These are phyloP conservation scores for Coelastrella sp. DNA, from an alignment of 139 green algal species.

Conservation along the genomic window DNA sequence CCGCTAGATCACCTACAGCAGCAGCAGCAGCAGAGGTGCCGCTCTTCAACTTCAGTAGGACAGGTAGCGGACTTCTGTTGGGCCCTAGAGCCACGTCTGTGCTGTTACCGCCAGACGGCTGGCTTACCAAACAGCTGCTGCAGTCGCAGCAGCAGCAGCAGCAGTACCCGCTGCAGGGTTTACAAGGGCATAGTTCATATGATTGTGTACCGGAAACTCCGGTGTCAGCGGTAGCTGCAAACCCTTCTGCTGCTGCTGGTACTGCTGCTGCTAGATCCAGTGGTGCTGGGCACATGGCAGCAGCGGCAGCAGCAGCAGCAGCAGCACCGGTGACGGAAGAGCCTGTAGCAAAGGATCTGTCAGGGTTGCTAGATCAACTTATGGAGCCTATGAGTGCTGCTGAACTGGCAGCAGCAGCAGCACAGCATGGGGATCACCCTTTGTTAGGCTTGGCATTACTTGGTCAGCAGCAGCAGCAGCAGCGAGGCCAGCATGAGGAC, in stretches of 20 bases:
- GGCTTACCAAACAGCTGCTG: conserved; percentile 19
- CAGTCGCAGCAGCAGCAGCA: background rate
- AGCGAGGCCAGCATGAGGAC: background rate
- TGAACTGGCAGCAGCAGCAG: background rate
- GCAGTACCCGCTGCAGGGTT: background rate
- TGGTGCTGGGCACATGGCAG: background rate
- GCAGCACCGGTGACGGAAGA: background rate
- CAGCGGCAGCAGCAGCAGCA: conserved; percentile 22
- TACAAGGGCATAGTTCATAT: background rate
- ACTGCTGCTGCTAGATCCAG: background rate
- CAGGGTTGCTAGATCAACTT: background rate
- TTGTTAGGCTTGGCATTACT: background rate
- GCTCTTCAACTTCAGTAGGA: background rate
- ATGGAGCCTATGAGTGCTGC: background rate
- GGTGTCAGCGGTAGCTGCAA: background rate
- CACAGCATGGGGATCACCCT: background rate
- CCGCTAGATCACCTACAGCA: background rate
- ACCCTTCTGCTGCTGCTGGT: background rate
- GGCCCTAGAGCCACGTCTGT: background rate
- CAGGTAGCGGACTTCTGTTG: background rate
- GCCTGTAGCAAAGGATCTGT: background rate
- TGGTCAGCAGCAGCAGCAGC: background rate
- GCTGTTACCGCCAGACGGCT: background rate
- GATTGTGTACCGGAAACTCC: background rate
- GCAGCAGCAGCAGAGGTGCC: background rate